phyloP scores from a whole-genome alignment of 2,329 filamentous ascomycete genomes.

The Achaetomium macrosporum region DNA sequence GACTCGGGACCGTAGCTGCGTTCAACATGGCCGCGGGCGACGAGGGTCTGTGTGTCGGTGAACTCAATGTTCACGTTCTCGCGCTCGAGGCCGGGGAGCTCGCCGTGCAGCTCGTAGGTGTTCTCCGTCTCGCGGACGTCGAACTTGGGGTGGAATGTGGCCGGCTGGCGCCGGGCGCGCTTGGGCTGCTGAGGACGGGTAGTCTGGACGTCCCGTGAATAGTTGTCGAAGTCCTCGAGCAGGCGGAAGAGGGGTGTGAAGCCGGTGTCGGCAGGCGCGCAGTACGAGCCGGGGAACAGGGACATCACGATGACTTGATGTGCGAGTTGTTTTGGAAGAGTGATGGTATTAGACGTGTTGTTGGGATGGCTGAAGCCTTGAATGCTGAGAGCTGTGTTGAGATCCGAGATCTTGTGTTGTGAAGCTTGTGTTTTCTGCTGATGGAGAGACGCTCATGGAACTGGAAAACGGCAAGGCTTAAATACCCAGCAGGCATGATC shows the following conservation, averaged over 20 bases:
- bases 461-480: slow-evolving; percentile 5
- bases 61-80: slow-evolving; percentile 74
- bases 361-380: not conserved
- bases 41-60: slow-evolving; percentile 67
- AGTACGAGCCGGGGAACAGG: slow-evolving; percentile 42
- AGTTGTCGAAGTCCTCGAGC: slow-evolving; percentile 57
- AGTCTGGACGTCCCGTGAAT: slow-evolving; percentile 37
- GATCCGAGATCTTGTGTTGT: not conserved
- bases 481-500: not conserved
- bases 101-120: slow-evolving; percentile 71
- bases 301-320: slow-evolving; percentile 48
- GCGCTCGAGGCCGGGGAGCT: slow-evolving; percentile 70
- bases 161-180: slow-evolving; percentile 16
- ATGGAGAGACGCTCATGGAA: slow-evolving; percentile 7
- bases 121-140: slow-evolving; percentile 67
- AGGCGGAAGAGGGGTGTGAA: slow-evolving; percentile 58
- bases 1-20: slow-evolving; percentile 41
- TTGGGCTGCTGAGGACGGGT: slow-evolving; percentile 14
- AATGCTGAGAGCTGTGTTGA: not conserved
- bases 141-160: slow-evolving; percentile 65
- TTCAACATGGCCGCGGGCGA: slow-evolving; percentile 65
- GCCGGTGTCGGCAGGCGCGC: slow-evolving; percentile 36
- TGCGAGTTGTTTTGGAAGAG: not conserved
- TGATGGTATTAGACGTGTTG: not conserved
- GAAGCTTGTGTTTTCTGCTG: slow-evolving; percentile 4